Evolutionary conservation across 148 eudicot genomes (phyloP).

Genomic region (Cornus kousa): DNA sequence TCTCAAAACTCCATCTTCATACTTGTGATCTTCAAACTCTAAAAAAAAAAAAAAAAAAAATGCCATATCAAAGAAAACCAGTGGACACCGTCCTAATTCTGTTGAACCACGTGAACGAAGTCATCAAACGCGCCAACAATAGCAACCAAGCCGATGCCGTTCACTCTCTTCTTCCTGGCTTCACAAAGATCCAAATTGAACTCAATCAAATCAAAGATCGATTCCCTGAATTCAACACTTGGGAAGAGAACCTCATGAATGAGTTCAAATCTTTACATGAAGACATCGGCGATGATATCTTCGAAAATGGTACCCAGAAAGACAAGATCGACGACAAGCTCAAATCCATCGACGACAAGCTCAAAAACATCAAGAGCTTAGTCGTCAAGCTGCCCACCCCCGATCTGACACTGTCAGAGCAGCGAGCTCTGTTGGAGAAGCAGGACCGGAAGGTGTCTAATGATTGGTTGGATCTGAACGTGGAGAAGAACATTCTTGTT

Average conservation of each 20-base stretch:
- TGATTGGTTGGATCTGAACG: not conserved
- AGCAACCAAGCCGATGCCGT: not conserved
- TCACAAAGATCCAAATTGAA: not conserved
- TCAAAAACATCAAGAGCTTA: not conserved
- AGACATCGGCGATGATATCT: not conserved
- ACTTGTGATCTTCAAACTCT: not conserved
- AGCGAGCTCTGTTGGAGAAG: not conserved
- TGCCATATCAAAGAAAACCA: not conserved
- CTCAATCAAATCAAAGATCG: not conserved
- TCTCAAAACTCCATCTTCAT: not conserved
- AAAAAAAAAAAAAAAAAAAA: not conserved
- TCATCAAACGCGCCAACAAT: not conserved
- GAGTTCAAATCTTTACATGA: not conserved
- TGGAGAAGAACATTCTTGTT: constrained; percentile 1
- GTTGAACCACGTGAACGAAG: not conserved
- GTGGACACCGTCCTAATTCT: not conserved
- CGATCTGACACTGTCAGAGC: not conserved
- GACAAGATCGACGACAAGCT: not conserved
- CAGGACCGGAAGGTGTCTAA: not conserved
- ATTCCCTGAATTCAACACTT: not conserved
- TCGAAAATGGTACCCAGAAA: not conserved
- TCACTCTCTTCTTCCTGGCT: no score
- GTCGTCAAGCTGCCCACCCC: no score
- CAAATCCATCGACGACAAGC: not conserved
- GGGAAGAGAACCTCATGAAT: not conserved